Evolutionary conservation across 208 protist species (phyloP).

Genomic region (Polymyxa betae): DNA sequence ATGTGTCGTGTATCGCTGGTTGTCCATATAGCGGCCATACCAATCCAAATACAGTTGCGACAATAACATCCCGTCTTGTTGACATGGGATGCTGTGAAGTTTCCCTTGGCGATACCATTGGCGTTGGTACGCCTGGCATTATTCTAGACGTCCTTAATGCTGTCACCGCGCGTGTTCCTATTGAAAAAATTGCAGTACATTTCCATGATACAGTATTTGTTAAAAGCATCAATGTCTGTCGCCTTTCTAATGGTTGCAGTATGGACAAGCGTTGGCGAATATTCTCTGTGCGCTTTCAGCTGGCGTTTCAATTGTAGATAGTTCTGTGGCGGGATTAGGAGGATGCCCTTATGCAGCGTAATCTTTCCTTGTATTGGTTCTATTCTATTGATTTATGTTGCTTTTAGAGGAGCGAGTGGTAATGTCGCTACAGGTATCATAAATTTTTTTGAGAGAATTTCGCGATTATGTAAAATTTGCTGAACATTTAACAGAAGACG

Average conservation of each 20-base stretch:
- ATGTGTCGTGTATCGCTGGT: constrained; percentile 76
- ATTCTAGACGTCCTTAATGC: constrained; percentile 66
- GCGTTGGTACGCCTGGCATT: constrained; percentile 71
- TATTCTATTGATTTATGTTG: neutral
- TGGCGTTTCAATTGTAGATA: constrained; percentile 72
- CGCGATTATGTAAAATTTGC: neutral
- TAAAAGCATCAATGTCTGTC: neutral
- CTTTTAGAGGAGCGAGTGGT: constrained; percentile 55
- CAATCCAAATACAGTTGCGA: constrained; percentile 64
- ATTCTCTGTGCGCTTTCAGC: constrained; percentile 73
- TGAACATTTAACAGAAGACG: constrained; percentile 72
- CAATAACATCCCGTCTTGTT: constrained; percentile 66
- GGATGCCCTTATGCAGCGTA: constrained; percentile 60
- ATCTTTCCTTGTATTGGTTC: neutral
- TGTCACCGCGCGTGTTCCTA: constrained; percentile 64
- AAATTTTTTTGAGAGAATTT: neutral
- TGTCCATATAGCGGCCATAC: constrained; percentile 78
- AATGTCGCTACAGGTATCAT: constrained; percentile 75
- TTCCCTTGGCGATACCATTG: constrained; percentile 82
- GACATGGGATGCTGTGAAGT: constrained; percentile 84
- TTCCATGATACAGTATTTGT: constrained; percentile 81
- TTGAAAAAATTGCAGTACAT: constrained; percentile 75
- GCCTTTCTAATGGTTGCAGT: neutral
- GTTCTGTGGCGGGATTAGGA: constrained; percentile 75
- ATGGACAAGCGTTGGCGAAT: constrained; percentile 74